Percentiles rank a stretch among this genome's conserved stretches.
Conservation (phyloP, 352 stramenopile species). For the Pythium vanterpoolii region DNA sequence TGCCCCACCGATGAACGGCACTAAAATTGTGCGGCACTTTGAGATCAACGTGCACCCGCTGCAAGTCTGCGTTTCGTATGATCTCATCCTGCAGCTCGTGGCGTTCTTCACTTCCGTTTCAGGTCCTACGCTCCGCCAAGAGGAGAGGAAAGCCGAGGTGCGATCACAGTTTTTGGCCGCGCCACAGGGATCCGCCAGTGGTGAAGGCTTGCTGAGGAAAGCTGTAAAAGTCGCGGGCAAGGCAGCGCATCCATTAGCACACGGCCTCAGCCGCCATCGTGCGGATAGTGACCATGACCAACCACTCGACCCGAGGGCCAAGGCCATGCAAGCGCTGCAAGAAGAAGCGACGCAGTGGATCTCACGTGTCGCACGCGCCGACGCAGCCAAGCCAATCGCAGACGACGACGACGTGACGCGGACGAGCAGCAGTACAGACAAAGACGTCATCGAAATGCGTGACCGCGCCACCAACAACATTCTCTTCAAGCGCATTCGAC, state of each 20-base stretch:
- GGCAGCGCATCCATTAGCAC: slow-evolving; percentile 46
- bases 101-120: slow-evolving; percentile 46
- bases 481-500: slow-evolving; percentile 76
- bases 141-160: slow-evolving; percentile 55
- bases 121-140: slow-evolving; percentile 28
- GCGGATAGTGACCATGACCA: slow-evolving; percentile 13
- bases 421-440: not conserved
- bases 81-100: slow-evolving; percentile 69
- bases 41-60: slow-evolving; percentile 84
- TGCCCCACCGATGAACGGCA: slow-evolving; percentile 46
- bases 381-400: slow-evolving; percentile 1
- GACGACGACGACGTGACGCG: not conserved
- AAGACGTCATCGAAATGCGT: slow-evolving; percentile 37
- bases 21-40: slow-evolving; percentile 77
- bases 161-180: slow-evolving; percentile 60
- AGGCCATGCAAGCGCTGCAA: slow-evolving; percentile 29
- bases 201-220: slow-evolving; percentile 48
- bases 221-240: slow-evolving; percentile 62
- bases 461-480: slow-evolving; percentile 50
- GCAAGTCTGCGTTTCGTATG: slow-evolving; percentile 81
- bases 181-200: slow-evolving; percentile 21
- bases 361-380: slow-evolving; percentile 22
- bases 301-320: not conserved
- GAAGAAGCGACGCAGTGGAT: slow-evolving; percentile 48
- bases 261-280: slow-evolving; percentile 31